A percentile compares a stretch with the other conserved stretches of the same genome.
phyloP scores from a whole-genome alignment of 208 protist species.

The Wallacemonas sp. region DNA sequence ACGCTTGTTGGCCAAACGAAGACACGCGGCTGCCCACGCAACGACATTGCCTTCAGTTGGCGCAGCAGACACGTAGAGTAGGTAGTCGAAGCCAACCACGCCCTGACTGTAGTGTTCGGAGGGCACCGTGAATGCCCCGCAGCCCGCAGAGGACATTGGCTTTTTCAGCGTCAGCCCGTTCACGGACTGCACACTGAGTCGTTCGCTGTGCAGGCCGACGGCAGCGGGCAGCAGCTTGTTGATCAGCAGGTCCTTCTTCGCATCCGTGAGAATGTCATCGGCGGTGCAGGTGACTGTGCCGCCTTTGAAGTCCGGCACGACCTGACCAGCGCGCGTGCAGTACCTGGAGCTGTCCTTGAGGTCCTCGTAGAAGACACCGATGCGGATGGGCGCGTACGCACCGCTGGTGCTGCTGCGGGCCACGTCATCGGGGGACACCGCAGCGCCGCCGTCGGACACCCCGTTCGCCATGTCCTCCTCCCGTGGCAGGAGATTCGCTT shows the following conservation, averaged over 20 bases:
- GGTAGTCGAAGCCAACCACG: slow-evolving; percentile 48
- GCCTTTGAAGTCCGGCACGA: slow-evolving; percentile 19
- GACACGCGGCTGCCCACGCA: slow-evolving; percentile 54
- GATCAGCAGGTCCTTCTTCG: slow-evolving; percentile 26
- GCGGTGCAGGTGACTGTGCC: slow-evolving; percentile 17
- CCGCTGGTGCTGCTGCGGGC: background rate
- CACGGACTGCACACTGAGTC: slow-evolving; percentile 43
- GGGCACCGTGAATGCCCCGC: slow-evolving; percentile 50
- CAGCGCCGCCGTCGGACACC: no score
- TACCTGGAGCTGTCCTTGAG: slow-evolving; percentile 31
- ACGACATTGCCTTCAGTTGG: slow-evolving; percentile 16
- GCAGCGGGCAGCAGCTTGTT: slow-evolving; percentile 35
- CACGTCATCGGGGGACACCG: background rate
- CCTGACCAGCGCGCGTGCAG: slow-evolving; percentile 33
- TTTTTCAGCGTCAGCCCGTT: slow-evolving; percentile 18
- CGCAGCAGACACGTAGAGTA: slow-evolving; percentile 64
- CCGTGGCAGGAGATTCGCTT: no score
- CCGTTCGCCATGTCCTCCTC: no score
- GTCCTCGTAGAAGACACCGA: slow-evolving; percentile 32
- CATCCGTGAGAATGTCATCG: slow-evolving; percentile 33
- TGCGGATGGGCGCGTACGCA: slow-evolving; percentile 41
- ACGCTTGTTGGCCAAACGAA: background rate
- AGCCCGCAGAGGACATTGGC: slow-evolving; percentile 7
- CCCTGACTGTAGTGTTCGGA: slow-evolving; percentile 30
- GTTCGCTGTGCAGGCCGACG: slow-evolving; percentile 47